phyloP scores from a whole-genome alignment of 139 green algal species.

The Haematococcus lacustris region DNA sequence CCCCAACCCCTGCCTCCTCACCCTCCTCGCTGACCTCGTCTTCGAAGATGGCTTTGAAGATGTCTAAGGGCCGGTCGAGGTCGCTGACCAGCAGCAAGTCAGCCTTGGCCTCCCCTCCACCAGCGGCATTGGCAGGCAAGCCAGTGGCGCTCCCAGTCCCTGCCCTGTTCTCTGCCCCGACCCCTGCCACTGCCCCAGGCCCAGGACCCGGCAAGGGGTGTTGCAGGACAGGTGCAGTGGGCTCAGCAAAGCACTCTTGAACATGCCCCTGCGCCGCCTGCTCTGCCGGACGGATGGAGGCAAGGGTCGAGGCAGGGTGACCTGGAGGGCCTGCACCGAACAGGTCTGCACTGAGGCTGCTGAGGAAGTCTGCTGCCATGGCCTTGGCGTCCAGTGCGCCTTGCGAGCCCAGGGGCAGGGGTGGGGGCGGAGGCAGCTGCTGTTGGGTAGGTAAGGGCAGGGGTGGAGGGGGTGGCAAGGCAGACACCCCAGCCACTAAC shows the following conservation, averaged over 20 bases:
- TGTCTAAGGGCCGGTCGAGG: slow-evolving; percentile 56
- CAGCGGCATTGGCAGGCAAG: background rate
- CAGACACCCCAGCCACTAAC: background rate
- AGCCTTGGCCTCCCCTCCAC: background rate
- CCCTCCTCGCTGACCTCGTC: background rate
- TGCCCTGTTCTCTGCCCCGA: background rate
- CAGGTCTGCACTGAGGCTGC: slow-evolving; percentile 5
- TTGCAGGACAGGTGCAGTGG: background rate
- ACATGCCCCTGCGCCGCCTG: too few relatives aligned
- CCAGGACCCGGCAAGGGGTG: background rate
- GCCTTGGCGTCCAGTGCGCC: slow-evolving; percentile 2
- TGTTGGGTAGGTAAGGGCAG: background rate
- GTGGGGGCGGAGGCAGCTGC: slow-evolving; percentile 8
- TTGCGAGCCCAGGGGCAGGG: background rate
- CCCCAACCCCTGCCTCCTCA: background rate
- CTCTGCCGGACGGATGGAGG: too few relatives aligned
- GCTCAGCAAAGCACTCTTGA: background rate
- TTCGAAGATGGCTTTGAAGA: slow-evolving; percentile 86
- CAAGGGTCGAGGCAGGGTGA: too few relatives aligned
- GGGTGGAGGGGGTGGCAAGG: slow-evolving; percentile 38
- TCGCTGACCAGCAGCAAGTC: background rate
- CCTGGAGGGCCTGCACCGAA: too few relatives aligned
- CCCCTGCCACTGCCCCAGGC: background rate
- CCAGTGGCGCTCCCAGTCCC: background rate
- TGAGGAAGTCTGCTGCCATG: slow-evolving; percentile 24